phyloP scores from a whole-genome alignment of 2,329 filamentous ascomycete genomes.

The Colletotrichum graminicola region DNA sequence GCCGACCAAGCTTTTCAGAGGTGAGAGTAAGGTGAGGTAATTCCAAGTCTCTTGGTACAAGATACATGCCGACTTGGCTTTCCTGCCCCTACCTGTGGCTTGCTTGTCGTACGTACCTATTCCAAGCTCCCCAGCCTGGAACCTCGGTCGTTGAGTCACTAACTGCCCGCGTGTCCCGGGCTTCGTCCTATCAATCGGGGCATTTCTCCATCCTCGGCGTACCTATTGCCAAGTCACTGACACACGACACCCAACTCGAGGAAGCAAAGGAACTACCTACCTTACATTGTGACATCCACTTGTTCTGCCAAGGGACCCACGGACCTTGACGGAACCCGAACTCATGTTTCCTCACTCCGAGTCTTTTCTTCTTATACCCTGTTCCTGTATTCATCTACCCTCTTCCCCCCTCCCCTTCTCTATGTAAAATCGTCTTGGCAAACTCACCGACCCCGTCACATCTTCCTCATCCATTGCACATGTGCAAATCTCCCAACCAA shows the following conservation, averaged over 20 bases:
- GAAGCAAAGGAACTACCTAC: not conserved
- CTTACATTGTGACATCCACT: no score
- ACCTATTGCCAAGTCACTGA: conserved; percentile 21
- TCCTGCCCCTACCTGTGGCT: not conserved
- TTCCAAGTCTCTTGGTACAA: not conserved
- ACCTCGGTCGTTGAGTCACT: not conserved
- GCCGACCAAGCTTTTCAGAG: not conserved
- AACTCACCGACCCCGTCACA: not conserved
- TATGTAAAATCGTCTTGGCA: conserved; percentile 30
- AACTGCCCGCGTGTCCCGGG: not conserved
- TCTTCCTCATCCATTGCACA: not conserved
- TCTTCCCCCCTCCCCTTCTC: not conserved
- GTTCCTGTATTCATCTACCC: conserved; percentile 22
- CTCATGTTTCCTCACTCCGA: conserved; percentile 7
- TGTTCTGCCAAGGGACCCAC: conserved; percentile 4
- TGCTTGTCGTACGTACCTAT: conserved; percentile 30
- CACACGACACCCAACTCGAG: conserved; percentile 10
- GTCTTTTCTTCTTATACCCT: conserved; percentile 8
- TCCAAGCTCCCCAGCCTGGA: conserved; percentile 5
- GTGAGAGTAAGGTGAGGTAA: conserved; percentile 4
- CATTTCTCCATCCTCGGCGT: not conserved
- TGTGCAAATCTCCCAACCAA: conserved; percentile 4
- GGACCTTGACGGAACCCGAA: conserved; percentile 21
- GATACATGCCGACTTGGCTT: conserved; percentile 2
- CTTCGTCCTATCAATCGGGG: not conserved